Evolutionary conservation across 495 filamentous ascomycete species (phyloP), one percentile per base, ranked within the genome.

Genomic region (Annulohypoxylon stygium): DNA sequence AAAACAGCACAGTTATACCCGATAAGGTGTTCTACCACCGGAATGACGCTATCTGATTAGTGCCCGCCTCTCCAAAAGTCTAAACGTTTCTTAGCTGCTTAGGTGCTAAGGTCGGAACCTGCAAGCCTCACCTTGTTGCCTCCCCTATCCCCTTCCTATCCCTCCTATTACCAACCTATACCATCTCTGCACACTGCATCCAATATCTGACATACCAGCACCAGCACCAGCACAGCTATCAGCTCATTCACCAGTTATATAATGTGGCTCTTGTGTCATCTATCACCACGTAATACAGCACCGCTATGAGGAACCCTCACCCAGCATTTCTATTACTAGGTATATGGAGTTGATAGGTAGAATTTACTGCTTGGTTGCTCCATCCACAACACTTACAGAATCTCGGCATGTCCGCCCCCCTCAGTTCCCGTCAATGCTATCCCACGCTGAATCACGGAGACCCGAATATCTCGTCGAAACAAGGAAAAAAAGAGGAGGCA

Each of bases 91-190:
- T 23, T 23, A 23, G 20, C 20, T 23, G 30, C 30, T 30, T 30
- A 30, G 30, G 30, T 30, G 30, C 20, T 34, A 57, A 68, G 67
- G 53, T 45, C 72, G 45, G 57, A 70, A 67, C n/a, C 67, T 75
- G 72, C 72, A 75, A 63, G 67, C 59, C 67, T 74, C 71, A 70
- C 71, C 67, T 74, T 64, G 62, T 67, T 64, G 33, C 26, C 33
- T 45, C 34, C 25, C 33, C 50, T 43, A 33, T 41, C 10, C 14
- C 36, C 30, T 6, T 30, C 33, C 50, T 43, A 33, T 41, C 10
- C 14, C 9, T 12, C 9, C 36, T 39, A 39, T 39, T 39, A 12
- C 36, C 36, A 30, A 30, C 39, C 39, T 43, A 43, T 43, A 43
- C 39, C 39, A 43, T 43, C 39, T 4, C 39, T 43, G 12, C 51